Conservation (phyloP, 1,284 basidiomycete species). For the Laetiporus sulphureus region DNA sequence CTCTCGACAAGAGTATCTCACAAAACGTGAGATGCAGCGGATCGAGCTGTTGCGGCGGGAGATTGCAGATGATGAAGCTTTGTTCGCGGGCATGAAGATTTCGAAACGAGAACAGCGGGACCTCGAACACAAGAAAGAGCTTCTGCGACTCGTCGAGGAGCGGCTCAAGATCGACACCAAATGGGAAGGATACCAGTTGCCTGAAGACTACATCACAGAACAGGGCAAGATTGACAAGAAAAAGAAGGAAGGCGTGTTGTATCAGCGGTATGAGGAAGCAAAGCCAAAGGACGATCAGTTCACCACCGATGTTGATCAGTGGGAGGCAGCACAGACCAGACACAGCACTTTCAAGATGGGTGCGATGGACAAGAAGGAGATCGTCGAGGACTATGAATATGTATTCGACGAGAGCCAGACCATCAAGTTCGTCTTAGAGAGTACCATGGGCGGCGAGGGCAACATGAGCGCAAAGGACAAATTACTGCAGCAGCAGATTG, state of each 20-base stretch:
- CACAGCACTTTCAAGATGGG: constrained; percentile 87
- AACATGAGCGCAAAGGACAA: constrained; percentile 82
- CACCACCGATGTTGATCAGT: constrained; percentile 93
- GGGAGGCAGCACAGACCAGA: constrained; percentile 89
- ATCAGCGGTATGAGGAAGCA: constrained; percentile 91
- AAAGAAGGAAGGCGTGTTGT: constrained; percentile 91
- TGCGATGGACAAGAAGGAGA: constrained; percentile 79
- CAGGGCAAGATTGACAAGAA: constrained; percentile 98
- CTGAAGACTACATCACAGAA: constrained; percentile 97
- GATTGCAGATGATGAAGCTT: constrained; percentile 85
- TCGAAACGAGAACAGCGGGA: constrained; percentile 81
- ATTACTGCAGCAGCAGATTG: constrained; percentile 82
- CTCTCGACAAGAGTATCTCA: constrained; percentile 90
- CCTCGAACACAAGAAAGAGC: constrained; percentile 88
- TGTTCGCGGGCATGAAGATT: constrained; percentile 86
- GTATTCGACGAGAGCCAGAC: constrained; percentile 98
- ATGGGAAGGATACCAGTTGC: constrained; percentile 89
- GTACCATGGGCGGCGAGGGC: constrained; percentile 63
- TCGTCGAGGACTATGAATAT: constrained; percentile 89
- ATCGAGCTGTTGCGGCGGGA: constrained; percentile 91
- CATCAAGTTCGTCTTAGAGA: constrained; percentile 92
- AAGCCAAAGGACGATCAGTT: constrained; percentile 88
- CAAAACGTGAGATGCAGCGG: constrained; percentile 93
- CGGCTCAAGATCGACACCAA: constrained; percentile 91
- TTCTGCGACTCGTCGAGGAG: constrained; percentile 90